Base-by-base conservation (phyloP, 2,329 filamentous ascomycete species). In the Trichoderma atroviride region DNA sequence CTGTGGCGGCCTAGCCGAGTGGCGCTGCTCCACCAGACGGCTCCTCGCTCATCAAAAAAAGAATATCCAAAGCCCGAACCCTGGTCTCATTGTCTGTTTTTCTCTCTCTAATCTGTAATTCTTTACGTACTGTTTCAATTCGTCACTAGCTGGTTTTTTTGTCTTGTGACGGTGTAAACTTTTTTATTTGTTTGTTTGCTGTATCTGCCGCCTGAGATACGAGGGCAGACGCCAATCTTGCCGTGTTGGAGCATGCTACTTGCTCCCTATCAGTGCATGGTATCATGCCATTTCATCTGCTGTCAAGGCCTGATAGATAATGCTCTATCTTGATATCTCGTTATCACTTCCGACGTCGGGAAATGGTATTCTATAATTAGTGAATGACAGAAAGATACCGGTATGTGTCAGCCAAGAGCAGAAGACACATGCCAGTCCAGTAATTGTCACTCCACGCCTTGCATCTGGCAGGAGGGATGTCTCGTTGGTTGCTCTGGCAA, bases 1-100 rank as follows among this genome's bases (percentile, higher is more conserved):
- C 37, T 69, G 67, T 56, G 60, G 60, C 67, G 67, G 60, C 50
- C 53, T 64, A 53, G 67, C 67, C 67, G 67, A 69, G 60, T 57
- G 67, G 67, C 56, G 65, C 65, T 33, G 22, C 67, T 64, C 67
- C 67, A 61, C 57, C 31, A 19, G 40, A 53, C 60, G 67, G 59
- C 55, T 59, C 67, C 53, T 69, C 67, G 67, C 67, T 69, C 50
- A 57, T 62, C 43, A 68, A 55, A 58, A 27, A 24, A 24, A 50
- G 10, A 47, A 47, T 10, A 50, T n/a, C 33, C 47, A 43, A 58
- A 68, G 35, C 65, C 33, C 47, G 31, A 58, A 68, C 47, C 65
- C 65, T 43, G 43, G 52, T 58, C 31, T 37, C 22, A 9, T 55
- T 50, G 27, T n/a, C 19, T 10, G 2, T 47, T 58, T 66, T 56